Evolutionary conservation across 805 yeast species (phyloP).

Genomic region (Candida nonsorbophila): DNA sequence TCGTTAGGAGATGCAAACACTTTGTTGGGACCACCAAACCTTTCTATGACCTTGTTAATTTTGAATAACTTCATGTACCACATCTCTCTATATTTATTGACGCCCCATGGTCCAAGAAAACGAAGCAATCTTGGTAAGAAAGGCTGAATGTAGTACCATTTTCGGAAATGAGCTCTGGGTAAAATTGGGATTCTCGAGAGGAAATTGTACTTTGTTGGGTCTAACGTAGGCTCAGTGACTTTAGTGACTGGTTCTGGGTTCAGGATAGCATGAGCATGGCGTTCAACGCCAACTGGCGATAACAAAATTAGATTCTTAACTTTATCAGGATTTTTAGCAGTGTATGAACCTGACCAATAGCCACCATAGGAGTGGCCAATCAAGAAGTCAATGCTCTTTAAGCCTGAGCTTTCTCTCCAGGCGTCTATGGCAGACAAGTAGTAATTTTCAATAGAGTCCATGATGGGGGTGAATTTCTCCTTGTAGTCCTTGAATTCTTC

Average conservation of each 20-base stretch:
- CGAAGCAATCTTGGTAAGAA: constrained; percentile 47
- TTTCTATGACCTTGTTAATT: constrained; percentile 28
- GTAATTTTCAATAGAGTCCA: constrained; percentile 46
- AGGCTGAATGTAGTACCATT: constrained; percentile 37
- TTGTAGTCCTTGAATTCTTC: constrained; percentile 24
- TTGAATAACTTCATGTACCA: constrained; percentile 38
- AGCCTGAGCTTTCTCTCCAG: constrained; percentile 51
- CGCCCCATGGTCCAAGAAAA: constrained; percentile 38
- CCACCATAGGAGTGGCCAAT: constrained; percentile 83
- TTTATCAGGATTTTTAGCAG: constrained; percentile 50
- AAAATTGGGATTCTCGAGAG: constrained; percentile 43
- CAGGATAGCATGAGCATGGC: constrained; percentile 56
- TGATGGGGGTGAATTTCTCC: constrained; percentile 29
- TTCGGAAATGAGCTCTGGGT: constrained; percentile 19
- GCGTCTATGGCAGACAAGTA: constrained; percentile 56
- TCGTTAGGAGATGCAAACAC: constrained; percentile 22
- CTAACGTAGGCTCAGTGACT: constrained; percentile 28
- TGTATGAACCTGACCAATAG: constrained; percentile 60
- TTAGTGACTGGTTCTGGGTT: constrained; percentile 20
- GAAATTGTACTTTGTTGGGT: constrained; percentile 41
- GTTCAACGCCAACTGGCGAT: constrained; percentile 78
- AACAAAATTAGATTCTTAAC: constrained; percentile 54
- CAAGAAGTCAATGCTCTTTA: constrained; percentile 52
- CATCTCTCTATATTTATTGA: constrained; percentile 27
- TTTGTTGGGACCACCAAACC: constrained; percentile 23